phyloP scores from a whole-genome alignment of 2,329 filamentous ascomycete genomes.

The Eurotiales sp. region DNA sequence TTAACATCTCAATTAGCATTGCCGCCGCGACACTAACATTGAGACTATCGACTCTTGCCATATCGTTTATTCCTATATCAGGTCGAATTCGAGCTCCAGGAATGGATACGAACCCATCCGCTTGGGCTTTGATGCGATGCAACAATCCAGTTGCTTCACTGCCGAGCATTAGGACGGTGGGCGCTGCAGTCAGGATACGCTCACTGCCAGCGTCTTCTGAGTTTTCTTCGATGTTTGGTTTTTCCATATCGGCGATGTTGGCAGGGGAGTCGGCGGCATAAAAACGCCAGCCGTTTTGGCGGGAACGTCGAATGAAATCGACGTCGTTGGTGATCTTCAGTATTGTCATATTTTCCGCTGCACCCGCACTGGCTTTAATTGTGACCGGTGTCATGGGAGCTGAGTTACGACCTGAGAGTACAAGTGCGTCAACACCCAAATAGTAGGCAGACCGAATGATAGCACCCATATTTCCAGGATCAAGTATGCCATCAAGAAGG shows the following conservation, averaged over 20 bases:
- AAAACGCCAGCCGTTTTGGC: constrained; percentile 71
- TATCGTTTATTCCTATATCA: constrained; percentile 30
- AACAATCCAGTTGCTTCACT: constrained; percentile 74
- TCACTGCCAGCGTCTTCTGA: constrained; percentile 16
- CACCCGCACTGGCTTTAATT: constrained; percentile 84
- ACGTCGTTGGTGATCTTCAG: constrained; percentile 65
- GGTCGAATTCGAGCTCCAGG: constrained; percentile 48
- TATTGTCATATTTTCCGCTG: constrained; percentile 73
- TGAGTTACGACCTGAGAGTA: constrained; percentile 68
- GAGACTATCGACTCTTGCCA: constrained; percentile 72
- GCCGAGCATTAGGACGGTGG: constrained; percentile 77
- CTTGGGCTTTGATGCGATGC: constrained; percentile 59
- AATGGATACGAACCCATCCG: constrained; percentile 65
- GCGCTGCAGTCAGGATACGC: constrained; percentile 51
- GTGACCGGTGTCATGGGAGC: constrained; percentile 72
- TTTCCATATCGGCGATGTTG: constrained; percentile 17
- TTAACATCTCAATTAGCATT: constrained; percentile 54
- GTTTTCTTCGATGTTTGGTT: constrained; percentile 5
- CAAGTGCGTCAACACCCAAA: constrained; percentile 81
- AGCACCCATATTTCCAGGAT: constrained; percentile 85
- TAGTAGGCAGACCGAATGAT: constrained; percentile 87
- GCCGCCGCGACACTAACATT: constrained; percentile 89
- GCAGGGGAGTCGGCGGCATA: constrained; percentile 65
- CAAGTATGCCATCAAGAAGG: constrained; percentile 53
- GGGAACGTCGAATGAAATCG: constrained; percentile 66